Evolutionary conservation across 202 grass and related monocot species (phyloP).

Genomic region (Eragrostis tef): DNA sequence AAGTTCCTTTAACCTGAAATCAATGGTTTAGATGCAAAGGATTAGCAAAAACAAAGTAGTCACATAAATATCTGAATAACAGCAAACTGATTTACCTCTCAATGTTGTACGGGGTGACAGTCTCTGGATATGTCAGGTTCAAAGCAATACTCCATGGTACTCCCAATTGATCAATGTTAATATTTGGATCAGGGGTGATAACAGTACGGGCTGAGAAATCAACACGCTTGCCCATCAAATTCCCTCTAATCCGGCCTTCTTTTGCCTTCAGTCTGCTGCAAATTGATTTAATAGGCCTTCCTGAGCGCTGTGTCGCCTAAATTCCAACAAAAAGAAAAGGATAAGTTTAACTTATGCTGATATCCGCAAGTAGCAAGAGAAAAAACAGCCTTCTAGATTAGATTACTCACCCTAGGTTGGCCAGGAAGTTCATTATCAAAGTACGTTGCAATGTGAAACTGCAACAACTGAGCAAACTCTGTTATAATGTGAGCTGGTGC

Average conservation of each 20-base stretch:
- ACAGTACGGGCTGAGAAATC: slow-evolving; percentile 97
- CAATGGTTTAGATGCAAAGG: slow-evolving; percentile 31
- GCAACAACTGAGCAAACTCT: slow-evolving; percentile 94
- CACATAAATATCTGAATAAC: slow-evolving; percentile 14
- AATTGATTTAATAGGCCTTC: slow-evolving; percentile 97
- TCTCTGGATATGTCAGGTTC: slow-evolving; percentile 96
- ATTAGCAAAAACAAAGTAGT: slow-evolving; percentile 21
- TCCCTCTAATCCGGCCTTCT: slow-evolving; percentile 97
- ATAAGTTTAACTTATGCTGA: slow-evolving; percentile 3
- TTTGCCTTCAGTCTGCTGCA: slow-evolving; percentile 96
- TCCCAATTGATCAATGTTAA: slow-evolving; percentile 95
- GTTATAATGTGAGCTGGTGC: slow-evolving; percentile 97
- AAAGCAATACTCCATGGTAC: slow-evolving; percentile 98
- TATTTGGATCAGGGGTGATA: slow-evolving; percentile 91
- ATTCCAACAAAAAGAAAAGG: slow-evolving; percentile 33
- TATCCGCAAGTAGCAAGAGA: not conserved
- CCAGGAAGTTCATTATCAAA: slow-evolving; percentile 98
- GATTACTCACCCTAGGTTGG: slow-evolving; percentile 78
- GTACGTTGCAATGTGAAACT: slow-evolving; percentile 98
- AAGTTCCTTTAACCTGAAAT: slow-evolving; percentile 83
- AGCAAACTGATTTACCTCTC: slow-evolving; percentile 64
- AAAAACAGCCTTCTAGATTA: not conserved
- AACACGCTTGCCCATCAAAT: slow-evolving; percentile 98
- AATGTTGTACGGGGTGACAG: slow-evolving; percentile 95
- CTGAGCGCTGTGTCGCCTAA: slow-evolving; percentile 94